Evolutionary conservation across 345 rosid species (phyloP), one percentile per base, ranked within the genome.

Genomic region (Citrus sp.): DNA sequence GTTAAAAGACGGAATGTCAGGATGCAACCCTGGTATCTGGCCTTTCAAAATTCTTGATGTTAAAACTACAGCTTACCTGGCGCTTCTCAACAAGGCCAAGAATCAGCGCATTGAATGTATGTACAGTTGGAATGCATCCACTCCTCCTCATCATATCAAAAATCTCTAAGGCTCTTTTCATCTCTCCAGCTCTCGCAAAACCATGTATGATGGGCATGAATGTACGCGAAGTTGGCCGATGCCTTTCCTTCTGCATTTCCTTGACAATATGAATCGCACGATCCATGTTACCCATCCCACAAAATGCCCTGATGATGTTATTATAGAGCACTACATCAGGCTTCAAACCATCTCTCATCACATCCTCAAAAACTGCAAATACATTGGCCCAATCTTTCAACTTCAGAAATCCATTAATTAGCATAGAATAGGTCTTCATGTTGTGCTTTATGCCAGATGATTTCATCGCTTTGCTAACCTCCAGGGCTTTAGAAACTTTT

Each of bases 231-330:
- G 98, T 92, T 61, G 98, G 98, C 73, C 88, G 87, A 74, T 87
- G 92, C 80, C 91, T 92, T 88, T 87, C 86, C 88, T 86, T 93
- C 83, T 91, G 93, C 99, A 96, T 96, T 82, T 90, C 92, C 77
- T 92, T 96, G 46, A 94, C 91, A 69, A 90, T 90, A 69, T 85
- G 82, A 83, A 96, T 81, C 1, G 98, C 99, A 77, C 99, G 93
- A 7, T 89, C 95, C 94, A 93, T 92, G 87, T 90, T 95, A 81
- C 98, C 98, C 99, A 96, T 93, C 74, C 97, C 98, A 82, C 99
- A 96, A 78, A 93, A 94, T 70, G 95, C 99, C 74, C 84, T 73
- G 14, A 96, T 87, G 38, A 93, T 91, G 89, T 92, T 90, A 87
- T 96, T 96, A 69, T 92, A 94, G 12, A 94, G 93, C 75, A 96